Evolutionary conservation across 108 stramenopile species (phyloP).

Genomic region (Cyclostephanos invisitatus): DNA sequence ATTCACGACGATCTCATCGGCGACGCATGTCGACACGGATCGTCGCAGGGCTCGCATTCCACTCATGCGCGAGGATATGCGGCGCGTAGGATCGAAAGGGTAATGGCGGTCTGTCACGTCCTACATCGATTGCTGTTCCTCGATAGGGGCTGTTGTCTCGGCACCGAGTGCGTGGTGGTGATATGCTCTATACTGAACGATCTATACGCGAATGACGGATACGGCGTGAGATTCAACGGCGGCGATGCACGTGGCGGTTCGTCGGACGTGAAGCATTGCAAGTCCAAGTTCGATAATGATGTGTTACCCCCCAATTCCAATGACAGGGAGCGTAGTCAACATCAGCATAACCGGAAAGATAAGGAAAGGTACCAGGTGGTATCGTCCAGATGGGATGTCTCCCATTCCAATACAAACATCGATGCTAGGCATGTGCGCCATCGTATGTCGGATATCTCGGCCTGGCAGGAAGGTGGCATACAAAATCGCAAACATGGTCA

Average conservation of each 20-base stretch:
- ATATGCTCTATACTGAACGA: slow-evolving; percentile 31
- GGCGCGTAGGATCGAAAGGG: slow-evolving; percentile 21
- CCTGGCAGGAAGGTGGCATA: background rate
- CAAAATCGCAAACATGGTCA: slow-evolving; percentile 7
- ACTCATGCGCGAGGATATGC: background rate
- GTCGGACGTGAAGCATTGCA: no score
- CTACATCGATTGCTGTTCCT: slow-evolving; percentile 44
- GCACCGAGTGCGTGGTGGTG: slow-evolving; percentile 31
- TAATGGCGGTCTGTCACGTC: slow-evolving; percentile 46
- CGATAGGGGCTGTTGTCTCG: slow-evolving; percentile 33
- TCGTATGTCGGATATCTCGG: slow-evolving; percentile 16
- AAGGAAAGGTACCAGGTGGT: slow-evolving; percentile 25
- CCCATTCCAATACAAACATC: slow-evolving; percentile 5
- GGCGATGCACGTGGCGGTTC: background rate
- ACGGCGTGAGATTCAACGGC: slow-evolving; percentile 2
- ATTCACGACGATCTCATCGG: slow-evolving; percentile 32
- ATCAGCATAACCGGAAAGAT: background rate
- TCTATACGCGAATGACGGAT: slow-evolving; percentile 25
- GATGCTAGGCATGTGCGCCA: slow-evolving; percentile 26
- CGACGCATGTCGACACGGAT: slow-evolving; percentile 2
- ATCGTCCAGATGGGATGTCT: slow-evolving; percentile 26
- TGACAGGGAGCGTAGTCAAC: background rate
- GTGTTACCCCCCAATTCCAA: background rate
- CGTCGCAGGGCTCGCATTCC: background rate
- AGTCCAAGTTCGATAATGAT: background rate